phyloP scores from a whole-genome alignment of 441 rosid species.

The Euphorbia celastroides region DNA sequence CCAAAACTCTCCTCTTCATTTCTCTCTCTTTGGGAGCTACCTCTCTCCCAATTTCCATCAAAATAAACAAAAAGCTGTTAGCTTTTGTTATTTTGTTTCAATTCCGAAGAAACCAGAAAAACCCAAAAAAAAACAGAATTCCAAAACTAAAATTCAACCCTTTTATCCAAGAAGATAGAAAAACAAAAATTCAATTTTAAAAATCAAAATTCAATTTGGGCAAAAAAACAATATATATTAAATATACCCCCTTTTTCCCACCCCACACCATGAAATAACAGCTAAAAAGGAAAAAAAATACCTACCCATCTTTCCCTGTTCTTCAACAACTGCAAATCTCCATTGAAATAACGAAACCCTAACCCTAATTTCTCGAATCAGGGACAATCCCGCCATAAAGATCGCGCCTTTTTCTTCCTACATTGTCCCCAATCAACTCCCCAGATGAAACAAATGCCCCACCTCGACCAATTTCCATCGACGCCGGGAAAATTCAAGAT shows the following conservation, averaged over 20 bases:
- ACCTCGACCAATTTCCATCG: conserved; percentile 75
- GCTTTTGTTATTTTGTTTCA: conserved; percentile 7
- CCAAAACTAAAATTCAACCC: no score
- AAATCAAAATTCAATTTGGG: conserved; percentile 15
- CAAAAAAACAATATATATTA: neutral
- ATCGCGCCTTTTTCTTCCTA: neutral
- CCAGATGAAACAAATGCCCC: conserved; percentile 60
- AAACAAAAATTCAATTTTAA: neutral
- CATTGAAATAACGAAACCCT: neutral
- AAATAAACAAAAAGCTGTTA: conserved; percentile 18
- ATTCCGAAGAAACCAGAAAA: conserved; percentile 17
- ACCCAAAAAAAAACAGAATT: conserved; percentile 13
- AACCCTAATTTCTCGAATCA: conserved; percentile 7
- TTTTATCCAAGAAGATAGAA: conserved; percentile 45
- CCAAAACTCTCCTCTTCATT: conserved; percentile 15
- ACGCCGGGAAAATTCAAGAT: conserved; percentile 98
- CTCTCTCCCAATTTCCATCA: conserved; percentile 15
- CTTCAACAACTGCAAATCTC: neutral
- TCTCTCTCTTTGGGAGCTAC: neutral
- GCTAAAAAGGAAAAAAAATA: conserved; percentile 10
- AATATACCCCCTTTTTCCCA: conserved; percentile 21
- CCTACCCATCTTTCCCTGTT: neutral
- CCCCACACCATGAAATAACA: conserved; percentile 14
- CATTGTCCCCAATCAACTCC: conserved; percentile 18
- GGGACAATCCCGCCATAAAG: neutral